Base-by-base conservation (phyloP, 2,329 filamentous ascomycete genomes). In the Chaetothyriales sp. region DNA sequence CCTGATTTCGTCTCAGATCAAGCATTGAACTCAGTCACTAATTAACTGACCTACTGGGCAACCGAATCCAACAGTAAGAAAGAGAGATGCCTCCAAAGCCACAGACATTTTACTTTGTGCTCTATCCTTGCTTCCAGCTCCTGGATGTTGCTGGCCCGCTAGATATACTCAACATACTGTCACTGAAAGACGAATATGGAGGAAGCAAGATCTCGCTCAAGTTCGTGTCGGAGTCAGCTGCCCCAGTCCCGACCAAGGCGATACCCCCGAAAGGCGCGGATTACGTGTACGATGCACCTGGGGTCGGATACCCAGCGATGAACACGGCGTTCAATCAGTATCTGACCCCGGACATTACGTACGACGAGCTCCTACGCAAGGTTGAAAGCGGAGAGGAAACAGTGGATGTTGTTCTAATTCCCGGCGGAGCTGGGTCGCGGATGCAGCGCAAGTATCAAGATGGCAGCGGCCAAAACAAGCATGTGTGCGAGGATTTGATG, bases 351-450 rank as follows among this genome's bases (percentile, higher is more conserved):
- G 77, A 75, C 5, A 72, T 75, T 60, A 83, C 80, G 0, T 61
- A 53, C 44, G 53, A 43, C 1, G 50, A 56, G 3, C 55, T 46
- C 15, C 45, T 56, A 7, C 33, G 44, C 22, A 15, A 44, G 8
- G 50, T 57, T 13, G 25, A 52, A 18, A 47, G 75, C 0, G 55
- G 60, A 1, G 69, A 44, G 18, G 37, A 70, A 4, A 65, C 7
- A 4, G 22, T 83, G 4, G 79, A 85, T 45, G 76, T 85, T 3
- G 69, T 86, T 18, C 64, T 87, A n/a, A 65, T 86, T 6, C 83
- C 83, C 0, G 82, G 83, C 1, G 82, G 83, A 0, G 50, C 67
- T 0, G 82, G 81, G 0, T 69, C 63, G 22, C 51, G 69, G 20
- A 46, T 60, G 28, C 49, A 48, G 10, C 52, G 58, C 13, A 40